phyloP scores from a whole-genome alignment of 31 red algal genomes.

The Bonnemaisonia californica region DNA sequence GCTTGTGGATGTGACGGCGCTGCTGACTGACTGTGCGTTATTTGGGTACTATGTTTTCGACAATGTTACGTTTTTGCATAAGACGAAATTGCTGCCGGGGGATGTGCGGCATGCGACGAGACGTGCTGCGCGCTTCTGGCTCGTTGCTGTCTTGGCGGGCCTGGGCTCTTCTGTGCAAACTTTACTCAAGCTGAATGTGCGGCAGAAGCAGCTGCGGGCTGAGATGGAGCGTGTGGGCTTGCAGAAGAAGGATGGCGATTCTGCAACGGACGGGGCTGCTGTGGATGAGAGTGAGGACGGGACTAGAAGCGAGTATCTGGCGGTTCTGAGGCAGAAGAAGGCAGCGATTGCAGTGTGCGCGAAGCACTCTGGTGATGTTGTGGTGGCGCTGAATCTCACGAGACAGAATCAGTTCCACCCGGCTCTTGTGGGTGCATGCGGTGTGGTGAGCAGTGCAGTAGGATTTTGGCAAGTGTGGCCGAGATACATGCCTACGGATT shows the following conservation, averaged over 20 bases:
- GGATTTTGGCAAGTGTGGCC: slow-evolving; percentile 75
- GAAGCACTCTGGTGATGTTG: slow-evolving; percentile 36
- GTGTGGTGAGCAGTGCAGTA: slow-evolving; percentile 58
- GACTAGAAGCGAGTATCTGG: slow-evolving; percentile 18
- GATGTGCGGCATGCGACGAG: slow-evolving; percentile 25
- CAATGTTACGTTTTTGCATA: slow-evolving; percentile 64
- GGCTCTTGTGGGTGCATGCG: slow-evolving; percentile 53
- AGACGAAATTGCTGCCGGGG: slow-evolving; percentile 25
- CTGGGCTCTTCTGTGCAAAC: slow-evolving; percentile 10
- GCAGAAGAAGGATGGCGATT: slow-evolving; percentile 8
- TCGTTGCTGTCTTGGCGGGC: slow-evolving; percentile 33
- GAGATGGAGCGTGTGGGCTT: not conserved
- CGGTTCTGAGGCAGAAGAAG: slow-evolving; percentile 28
- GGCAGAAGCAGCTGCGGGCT: not conserved
- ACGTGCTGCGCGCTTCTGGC: slow-evolving; percentile 59
- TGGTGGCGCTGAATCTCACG: slow-evolving; percentile 38
- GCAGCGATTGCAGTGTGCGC: slow-evolving; percentile 19
- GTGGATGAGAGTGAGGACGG: not conserved
- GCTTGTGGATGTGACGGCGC: not conserved
- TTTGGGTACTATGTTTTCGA: slow-evolving; percentile 74
- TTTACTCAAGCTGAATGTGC: slow-evolving; percentile 1
- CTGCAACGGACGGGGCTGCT: not conserved
- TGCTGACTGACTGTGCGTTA: slow-evolving; percentile 56
- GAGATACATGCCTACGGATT: not conserved
- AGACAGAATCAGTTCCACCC: slow-evolving; percentile 1